phyloP scores from a whole-genome alignment of 768 basidiomycete species.

The Suillus plorans region DNA sequence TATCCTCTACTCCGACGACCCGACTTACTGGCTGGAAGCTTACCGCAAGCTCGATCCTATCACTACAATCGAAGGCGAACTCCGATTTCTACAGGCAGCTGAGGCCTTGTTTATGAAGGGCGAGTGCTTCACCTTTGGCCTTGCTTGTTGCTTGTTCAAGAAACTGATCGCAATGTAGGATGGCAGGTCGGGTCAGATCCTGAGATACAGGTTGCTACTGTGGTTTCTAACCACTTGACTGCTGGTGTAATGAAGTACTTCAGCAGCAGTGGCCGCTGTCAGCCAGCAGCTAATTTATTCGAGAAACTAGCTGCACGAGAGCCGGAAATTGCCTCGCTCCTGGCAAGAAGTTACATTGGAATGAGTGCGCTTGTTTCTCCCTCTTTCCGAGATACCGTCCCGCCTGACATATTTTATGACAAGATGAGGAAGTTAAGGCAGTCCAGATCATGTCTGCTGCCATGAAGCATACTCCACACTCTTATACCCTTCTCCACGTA shows the following conservation, averaged over 20 bases:
- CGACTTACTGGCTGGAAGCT: slow-evolving; percentile 86
- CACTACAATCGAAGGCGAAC: slow-evolving; percentile 82
- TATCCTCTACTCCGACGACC: slow-evolving; percentile 95
- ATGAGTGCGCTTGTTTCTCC: slow-evolving; percentile 72
- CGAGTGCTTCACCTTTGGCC: slow-evolving; percentile 19
- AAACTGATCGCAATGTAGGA: slow-evolving; percentile 45
- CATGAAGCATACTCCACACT: slow-evolving; percentile 83
- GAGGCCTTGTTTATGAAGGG: slow-evolving; percentile 90
- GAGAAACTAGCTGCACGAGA: slow-evolving; percentile 86
- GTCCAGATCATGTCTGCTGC: slow-evolving; percentile 89
- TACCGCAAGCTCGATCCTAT: slow-evolving; percentile 97
- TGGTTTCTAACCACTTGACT: slow-evolving; percentile 95
- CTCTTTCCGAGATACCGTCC: neutral
- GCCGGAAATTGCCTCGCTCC: slow-evolving; percentile 83
- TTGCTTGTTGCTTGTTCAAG: neutral
- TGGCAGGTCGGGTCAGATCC: slow-evolving; percentile 99
- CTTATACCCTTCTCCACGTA: slow-evolving; percentile 90
- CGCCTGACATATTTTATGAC: neutral
- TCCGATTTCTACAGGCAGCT: slow-evolving; percentile 86
- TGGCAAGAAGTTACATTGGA: slow-evolving; percentile 90
- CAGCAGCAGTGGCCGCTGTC: slow-evolving; percentile 84
- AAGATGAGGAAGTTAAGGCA: slow-evolving; percentile 98
- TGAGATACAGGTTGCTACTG: slow-evolving; percentile 96
- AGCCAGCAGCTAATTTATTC: slow-evolving; percentile 89
- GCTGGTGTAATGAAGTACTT: slow-evolving; percentile 97